Evolutionary conservation across 2,329 filamentous ascomycete species (phyloP).

Genomic region (Pseudocercospora eumusae): DNA sequence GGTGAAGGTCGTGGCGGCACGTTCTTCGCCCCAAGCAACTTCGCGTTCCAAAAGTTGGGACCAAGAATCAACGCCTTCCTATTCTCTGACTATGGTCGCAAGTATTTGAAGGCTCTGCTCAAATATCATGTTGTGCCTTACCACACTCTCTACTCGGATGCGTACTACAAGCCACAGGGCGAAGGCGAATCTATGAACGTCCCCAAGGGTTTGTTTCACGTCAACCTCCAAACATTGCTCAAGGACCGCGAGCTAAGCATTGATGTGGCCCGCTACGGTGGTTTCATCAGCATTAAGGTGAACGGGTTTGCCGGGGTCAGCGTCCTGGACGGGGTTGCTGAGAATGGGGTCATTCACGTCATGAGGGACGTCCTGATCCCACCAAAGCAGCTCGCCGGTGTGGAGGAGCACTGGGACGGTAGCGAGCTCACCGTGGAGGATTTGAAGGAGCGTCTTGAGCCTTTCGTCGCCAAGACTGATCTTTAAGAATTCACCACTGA

Average conservation of each 20-base stretch:
- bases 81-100: constrained; percentile 72
- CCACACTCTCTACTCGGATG: constrained; percentile 80
- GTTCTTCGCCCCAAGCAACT: constrained; percentile 78
- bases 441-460: constrained; percentile 58
- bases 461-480: constrained; percentile 44
- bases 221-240: constrained; percentile 73
- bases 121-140: constrained; percentile 76
- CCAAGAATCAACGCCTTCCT: constrained; percentile 76
- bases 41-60: constrained; percentile 75
- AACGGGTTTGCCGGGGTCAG: constrained; percentile 70
- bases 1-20: constrained; percentile 66
- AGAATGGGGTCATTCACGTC: constrained; percentile 81
- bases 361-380: constrained; percentile 73
- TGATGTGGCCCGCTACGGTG: constrained; percentile 68
- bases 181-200: constrained; percentile 32
- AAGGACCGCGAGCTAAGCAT: constrained; percentile 66
- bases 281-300: constrained; percentile 69
- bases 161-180: constrained; percentile 60
- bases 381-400: constrained; percentile 57
- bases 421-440: constrained; percentile 62
- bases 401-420: constrained; percentile 46
- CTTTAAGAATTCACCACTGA: constrained; percentile 22
- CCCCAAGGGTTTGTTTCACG: constrained; percentile 57
- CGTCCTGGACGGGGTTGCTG: constrained; percentile 69
- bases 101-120: constrained; percentile 75